phyloP scores from a whole-genome alignment of 768 basidiomycete species.

The Collybiopsis confluens region DNA sequence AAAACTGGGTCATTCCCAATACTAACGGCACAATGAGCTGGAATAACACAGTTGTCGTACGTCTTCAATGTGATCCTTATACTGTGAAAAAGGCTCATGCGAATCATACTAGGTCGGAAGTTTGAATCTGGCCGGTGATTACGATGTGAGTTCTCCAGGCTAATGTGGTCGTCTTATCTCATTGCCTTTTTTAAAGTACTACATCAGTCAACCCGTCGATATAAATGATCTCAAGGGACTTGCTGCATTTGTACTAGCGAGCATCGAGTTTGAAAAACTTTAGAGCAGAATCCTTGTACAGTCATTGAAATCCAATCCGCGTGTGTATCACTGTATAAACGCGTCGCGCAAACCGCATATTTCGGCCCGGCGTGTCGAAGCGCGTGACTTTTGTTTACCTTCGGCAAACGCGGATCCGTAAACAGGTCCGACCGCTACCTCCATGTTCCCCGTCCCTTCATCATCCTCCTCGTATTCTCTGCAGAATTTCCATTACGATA shows the following conservation, averaged over 20 bases:
- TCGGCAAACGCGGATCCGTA: background rate
- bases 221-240: conserved; percentile 45
- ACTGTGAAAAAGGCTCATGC: background rate
- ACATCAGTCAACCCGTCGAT: conserved; percentile 32
- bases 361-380: background rate
- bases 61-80: conserved; percentile 11
- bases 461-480: background rate
- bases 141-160: conserved; percentile 30
- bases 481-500: background rate
- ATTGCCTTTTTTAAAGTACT: conserved; percentile 30
- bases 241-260: conserved; percentile 42
- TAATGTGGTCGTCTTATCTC: background rate
- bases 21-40: conserved; percentile 41
- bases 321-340: too few species aligned
- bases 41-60: conserved; percentile 40
- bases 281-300: conserved; percentile 2
- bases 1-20: conserved; percentile 37
- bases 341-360: too few species aligned
- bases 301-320: too few species aligned
- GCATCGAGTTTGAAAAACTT: conserved; percentile 36
- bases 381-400: conserved; percentile 1
- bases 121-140: conserved; percentile 32
- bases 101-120: conserved; percentile 34
- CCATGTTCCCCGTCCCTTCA: conserved; percentile 1
- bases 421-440: conserved; percentile 5